These are phyloP conservation scores for Gossypium mustelinum DNA, from an alignment of 345 rosid species.

Conservation along the genomic window DNA sequence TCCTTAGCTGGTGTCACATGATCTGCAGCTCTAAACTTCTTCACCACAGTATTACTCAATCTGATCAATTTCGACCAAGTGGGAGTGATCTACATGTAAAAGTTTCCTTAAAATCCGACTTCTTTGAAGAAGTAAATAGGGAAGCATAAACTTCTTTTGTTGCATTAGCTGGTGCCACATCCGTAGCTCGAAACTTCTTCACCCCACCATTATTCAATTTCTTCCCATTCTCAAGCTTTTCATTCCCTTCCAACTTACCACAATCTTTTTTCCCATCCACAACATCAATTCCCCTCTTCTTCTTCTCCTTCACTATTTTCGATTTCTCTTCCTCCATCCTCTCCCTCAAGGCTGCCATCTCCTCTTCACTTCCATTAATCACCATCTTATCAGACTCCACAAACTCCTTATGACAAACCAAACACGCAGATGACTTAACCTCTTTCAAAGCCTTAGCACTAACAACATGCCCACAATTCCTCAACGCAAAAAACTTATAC, in stretches of 20 bases:
- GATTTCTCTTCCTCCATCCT: conserved; percentile 66
- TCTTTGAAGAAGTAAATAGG: conserved; percentile 81
- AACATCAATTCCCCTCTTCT: conserved; percentile 37
- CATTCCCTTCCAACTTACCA: conserved; percentile 37
- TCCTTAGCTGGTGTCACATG: conserved; percentile 60
- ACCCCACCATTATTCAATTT: conserved; percentile 27
- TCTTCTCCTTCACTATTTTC: conserved; percentile 61
- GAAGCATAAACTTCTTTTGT: conserved; percentile 88
- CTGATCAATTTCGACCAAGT: conserved; percentile 70
- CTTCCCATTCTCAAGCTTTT: conserved; percentile 34
- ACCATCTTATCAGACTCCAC: conserved; percentile 60
- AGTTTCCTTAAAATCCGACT: conserved; percentile 71
- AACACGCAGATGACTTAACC: conserved; percentile 79
- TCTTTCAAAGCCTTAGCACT: conserved; percentile 91
- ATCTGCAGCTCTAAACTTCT: conserved; percentile 61
- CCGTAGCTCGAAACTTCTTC: conserved; percentile 69
- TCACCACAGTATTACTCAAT: conserved; percentile 33
- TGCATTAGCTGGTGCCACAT: conserved; percentile 69
- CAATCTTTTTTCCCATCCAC: conserved; percentile 38
- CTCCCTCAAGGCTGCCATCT: conserved; percentile 58
- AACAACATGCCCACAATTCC: conserved; percentile 85
- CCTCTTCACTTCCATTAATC: conserved; percentile 86
- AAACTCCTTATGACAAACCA: conserved; percentile 81
- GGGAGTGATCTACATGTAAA: conserved; percentile 80
- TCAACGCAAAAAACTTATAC: conserved; percentile 69